phyloP scores from a whole-genome alignment of 2,329 filamentous ascomycete species.

The Aspergillus pseudoviridinutans region DNA sequence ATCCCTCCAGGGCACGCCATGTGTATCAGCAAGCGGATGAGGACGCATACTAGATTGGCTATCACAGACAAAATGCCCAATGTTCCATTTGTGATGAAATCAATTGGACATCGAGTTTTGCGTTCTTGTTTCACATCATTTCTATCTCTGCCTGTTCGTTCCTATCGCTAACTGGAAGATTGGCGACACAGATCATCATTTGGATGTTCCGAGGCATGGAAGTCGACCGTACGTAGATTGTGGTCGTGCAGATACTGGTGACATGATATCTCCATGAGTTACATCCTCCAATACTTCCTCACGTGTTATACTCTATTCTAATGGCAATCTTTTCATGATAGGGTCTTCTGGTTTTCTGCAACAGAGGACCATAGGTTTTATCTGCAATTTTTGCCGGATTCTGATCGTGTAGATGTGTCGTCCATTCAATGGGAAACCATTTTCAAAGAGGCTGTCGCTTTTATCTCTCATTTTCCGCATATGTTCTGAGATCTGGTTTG shows the following conservation, averaged over 20 bases:
- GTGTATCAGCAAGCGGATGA: conserved; percentile 77
- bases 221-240: conserved; percentile 15
- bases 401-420: background rate
- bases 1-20: conserved; percentile 74
- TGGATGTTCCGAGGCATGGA: conserved; percentile 13
- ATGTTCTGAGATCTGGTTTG: background rate
- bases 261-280: conserved; percentile 10
- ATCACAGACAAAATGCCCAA: background rate
- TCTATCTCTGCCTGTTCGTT: conserved; percentile 12
- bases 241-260: conserved; percentile 10
- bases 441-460: background rate
- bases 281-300: conserved; percentile 12
- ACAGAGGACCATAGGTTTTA: background rate
- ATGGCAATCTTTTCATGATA: background rate
- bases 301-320: conserved; percentile 6
- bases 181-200: conserved; percentile 23
- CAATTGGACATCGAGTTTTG: background rate
- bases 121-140: conserved; percentile 7
- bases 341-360: background rate
- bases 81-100: background rate
- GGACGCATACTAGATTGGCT: conserved; percentile 45
- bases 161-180: conserved; percentile 26
- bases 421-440: background rate
- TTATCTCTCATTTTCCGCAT: background rate
- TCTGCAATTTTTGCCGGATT: background rate